These are phyloP conservation scores for Nigrospora oryzae DNA, from an alignment of 2,329 filamentous ascomycete species.

Conservation along the genomic window DNA sequence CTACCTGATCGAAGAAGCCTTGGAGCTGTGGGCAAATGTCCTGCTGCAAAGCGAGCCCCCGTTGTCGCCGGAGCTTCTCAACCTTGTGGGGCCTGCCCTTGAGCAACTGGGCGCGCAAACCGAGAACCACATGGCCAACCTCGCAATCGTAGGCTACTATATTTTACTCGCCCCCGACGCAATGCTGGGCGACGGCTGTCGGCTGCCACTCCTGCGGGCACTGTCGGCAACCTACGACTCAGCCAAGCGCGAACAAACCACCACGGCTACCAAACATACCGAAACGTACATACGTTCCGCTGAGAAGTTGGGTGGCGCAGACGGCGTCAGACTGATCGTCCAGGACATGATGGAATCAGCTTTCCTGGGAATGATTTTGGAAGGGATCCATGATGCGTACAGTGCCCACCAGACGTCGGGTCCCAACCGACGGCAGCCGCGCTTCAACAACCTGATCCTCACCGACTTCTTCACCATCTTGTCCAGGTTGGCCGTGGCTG, in stretches of 20 bases:
- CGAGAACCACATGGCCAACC: slow-evolving; percentile 51
- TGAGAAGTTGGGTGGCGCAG: slow-evolving; percentile 50
- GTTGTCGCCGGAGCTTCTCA: slow-evolving; percentile 51
- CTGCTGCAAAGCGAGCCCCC: slow-evolving; percentile 57
- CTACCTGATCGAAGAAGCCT: slow-evolving; percentile 83
- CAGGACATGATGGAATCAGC: slow-evolving; percentile 57
- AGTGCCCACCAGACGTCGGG: slow-evolving; percentile 75
- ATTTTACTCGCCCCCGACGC: slow-evolving; percentile 61
- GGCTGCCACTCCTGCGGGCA: slow-evolving; percentile 38
- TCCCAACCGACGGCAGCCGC: slow-evolving; percentile 60
- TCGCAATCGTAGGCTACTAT: slow-evolving; percentile 63
- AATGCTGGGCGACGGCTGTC: slow-evolving; percentile 49
- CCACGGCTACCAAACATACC: slow-evolving; percentile 50
- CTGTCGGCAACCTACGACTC: slow-evolving; percentile 41
- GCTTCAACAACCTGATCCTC: slow-evolving; percentile 67
- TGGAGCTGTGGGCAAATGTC: slow-evolving; percentile 81
- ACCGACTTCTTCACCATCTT: slow-evolving; percentile 82
- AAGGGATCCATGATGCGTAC: slow-evolving; percentile 59
- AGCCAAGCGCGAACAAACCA: slow-evolving; percentile 48
- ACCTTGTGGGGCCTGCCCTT: slow-evolving; percentile 54
- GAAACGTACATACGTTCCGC: slow-evolving; percentile 59
- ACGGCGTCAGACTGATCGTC: slow-evolving; percentile 54
- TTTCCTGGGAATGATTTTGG: slow-evolving; percentile 55
- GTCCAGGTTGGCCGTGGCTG: slow-evolving; percentile 66
- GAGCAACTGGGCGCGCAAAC: slow-evolving; percentile 59